phyloP scores from a whole-genome alignment of 345 rosid species.

The Aquilaria sinensis region DNA sequence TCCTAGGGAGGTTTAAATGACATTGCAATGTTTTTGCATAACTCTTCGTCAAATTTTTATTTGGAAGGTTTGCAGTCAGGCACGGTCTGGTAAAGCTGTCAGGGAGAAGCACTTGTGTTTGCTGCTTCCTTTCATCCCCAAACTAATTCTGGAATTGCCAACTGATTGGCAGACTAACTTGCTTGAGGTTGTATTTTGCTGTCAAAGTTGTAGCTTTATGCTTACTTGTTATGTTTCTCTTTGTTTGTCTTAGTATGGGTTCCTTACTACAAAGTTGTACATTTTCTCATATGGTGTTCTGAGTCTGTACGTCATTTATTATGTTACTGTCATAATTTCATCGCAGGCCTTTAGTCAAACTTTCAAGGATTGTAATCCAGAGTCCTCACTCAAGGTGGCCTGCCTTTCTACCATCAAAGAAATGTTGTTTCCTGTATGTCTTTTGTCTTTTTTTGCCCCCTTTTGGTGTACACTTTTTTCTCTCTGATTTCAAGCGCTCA shows the following conservation, averaged over 20 bases:
- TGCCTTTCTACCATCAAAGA: constrained; percentile 56
- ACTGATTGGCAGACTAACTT: constrained; percentile 49
- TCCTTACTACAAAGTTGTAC: not conserved
- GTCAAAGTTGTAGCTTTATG: constrained; percentile 9
- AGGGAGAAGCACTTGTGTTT: constrained; percentile 40
- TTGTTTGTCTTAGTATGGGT: constrained; percentile 5
- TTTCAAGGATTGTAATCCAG: constrained; percentile 57
- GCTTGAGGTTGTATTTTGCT: constrained; percentile 53
- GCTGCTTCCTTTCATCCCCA: constrained; percentile 62
- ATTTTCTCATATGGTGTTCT: not conserved
- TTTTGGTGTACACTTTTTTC: no score
- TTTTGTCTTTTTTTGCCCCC: constrained; percentile 4
- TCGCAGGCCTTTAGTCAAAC: constrained; percentile 78
- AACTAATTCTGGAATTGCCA: constrained; percentile 41
- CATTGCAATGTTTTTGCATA: constrained; percentile 2
- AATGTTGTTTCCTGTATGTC: constrained; percentile 72
- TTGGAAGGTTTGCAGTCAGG: constrained; percentile 41
- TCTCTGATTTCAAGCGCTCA: no score
- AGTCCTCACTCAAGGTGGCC: constrained; percentile 53
- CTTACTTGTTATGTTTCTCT: not conserved
- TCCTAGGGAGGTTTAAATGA: not conserved
- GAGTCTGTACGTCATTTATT: no score
- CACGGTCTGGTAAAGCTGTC: constrained; percentile 30
- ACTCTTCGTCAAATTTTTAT: constrained; percentile 8
- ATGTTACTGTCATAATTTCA: constrained; percentile 10